These are phyloP conservation scores for Periconia sp. DNA, from an alignment of 2,329 filamentous ascomycete species.

Conservation along the genomic window DNA sequence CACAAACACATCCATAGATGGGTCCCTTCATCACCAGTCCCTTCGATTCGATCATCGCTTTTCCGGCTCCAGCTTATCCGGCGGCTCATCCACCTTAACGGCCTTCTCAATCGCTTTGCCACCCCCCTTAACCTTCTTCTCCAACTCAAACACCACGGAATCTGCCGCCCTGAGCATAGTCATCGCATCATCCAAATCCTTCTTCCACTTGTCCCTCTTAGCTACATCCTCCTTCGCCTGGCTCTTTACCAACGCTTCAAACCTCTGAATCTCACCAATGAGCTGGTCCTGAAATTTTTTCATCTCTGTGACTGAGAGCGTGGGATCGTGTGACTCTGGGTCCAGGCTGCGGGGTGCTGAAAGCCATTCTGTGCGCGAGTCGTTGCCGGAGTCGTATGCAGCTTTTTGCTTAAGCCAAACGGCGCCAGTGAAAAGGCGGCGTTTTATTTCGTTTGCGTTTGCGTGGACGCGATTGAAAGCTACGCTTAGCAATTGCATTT, in stretches of 20 bases:
- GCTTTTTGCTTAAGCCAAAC: conserved; percentile 27
- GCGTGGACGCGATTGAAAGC: conserved; percentile 23
- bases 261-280: conserved; percentile 20
- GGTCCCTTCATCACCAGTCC: too few species aligned
- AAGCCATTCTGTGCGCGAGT: conserved; percentile 17
- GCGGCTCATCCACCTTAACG: not conserved
- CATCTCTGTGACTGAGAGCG: conserved; percentile 25
- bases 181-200: conserved; percentile 30
- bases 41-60: too few species aligned
- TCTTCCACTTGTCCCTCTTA: conserved; percentile 22
- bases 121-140: conserved; percentile 12
- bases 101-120: not conserved
- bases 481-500: conserved; percentile 27
- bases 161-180: conserved; percentile 25
- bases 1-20: too few species aligned
- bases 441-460: conserved; percentile 22
- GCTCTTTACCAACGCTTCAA: conserved; percentile 20
- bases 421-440: conserved; percentile 20
- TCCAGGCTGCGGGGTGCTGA: conserved; percentile 9
- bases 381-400: conserved; percentile 15
- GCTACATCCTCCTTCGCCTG: conserved; percentile 7
- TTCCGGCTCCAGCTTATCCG: not conserved
- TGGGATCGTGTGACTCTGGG: conserved; percentile 18
- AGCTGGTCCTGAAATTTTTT: conserved; percentile 21
- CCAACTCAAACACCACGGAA: conserved; percentile 18